Evolutionary conservation across 768 basidiomycete species (phyloP).

Genomic region (Mycena latifolia): DNA sequence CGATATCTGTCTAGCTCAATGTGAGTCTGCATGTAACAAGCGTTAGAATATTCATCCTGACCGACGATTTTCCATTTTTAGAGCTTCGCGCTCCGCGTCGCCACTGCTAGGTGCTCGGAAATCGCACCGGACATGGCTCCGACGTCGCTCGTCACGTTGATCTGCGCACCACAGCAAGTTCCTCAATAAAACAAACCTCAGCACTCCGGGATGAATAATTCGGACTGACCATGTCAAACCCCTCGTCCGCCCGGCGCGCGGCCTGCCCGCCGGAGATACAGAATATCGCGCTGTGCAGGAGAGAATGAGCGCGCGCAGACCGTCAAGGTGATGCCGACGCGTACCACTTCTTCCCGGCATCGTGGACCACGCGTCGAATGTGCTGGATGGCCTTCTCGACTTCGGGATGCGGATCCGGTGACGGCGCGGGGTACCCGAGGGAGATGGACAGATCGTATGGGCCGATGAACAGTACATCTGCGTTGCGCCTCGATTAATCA

Average conservation of each 20-base stretch:
- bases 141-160: slow-evolving; percentile 61
- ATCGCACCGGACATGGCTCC: slow-evolving; percentile 57
- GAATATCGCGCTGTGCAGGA: slow-evolving; percentile 55
- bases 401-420: slow-evolving; percentile 74
- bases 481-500: no score
- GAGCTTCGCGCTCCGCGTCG: slow-evolving; percentile 11
- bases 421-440: slow-evolving; percentile 69
- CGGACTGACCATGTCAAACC: slow-evolving; percentile 68
- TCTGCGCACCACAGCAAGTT: slow-evolving; percentile 44
- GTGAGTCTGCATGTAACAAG: no score
- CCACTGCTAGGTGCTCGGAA: slow-evolving; percentile 40
- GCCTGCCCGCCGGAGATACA: slow-evolving; percentile 61
- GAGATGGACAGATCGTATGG: slow-evolving; percentile 78
- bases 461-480: slow-evolving; percentile 71
- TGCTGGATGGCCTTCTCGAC: slow-evolving; percentile 71
- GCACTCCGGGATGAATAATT: slow-evolving; percentile 25
- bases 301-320: neutral
- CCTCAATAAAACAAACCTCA: neutral
- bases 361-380: slow-evolving; percentile 63
- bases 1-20: no score
- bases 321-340: neutral
- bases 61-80: no score
- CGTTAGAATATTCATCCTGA: no score
- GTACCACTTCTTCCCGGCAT: slow-evolving; percentile 75
- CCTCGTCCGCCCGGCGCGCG: slow-evolving; percentile 57